Conservation (phyloP, 495 filamentous ascomycete genomes). For the Astrocystis sublimbata region DNA sequence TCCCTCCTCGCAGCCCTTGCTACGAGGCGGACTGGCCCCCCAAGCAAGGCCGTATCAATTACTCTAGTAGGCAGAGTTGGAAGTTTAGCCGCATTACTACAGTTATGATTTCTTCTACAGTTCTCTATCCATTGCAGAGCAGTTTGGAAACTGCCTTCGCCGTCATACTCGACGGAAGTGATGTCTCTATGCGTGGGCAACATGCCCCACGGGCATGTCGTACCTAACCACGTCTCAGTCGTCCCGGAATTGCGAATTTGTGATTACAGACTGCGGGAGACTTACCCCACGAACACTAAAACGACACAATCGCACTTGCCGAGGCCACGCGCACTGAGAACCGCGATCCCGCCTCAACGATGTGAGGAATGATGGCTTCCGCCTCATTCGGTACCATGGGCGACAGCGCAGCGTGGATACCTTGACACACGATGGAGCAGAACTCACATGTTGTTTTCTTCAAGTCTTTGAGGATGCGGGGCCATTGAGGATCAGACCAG, state of each 20-base stretch:
- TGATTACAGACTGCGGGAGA: background rate
- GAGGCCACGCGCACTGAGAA: background rate
- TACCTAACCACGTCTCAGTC: background rate
- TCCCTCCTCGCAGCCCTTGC: background rate
- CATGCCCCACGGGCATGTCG: background rate
- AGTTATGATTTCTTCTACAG: slow-evolving; percentile 1
- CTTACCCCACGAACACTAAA: background rate
- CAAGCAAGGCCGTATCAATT: background rate
- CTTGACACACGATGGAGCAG: background rate
- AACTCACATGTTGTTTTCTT: slow-evolving; percentile 6
- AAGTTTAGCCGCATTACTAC: background rate
- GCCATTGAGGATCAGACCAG: background rate
- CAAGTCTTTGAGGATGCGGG: background rate
- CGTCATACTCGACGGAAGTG: background rate
- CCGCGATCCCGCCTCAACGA: background rate
- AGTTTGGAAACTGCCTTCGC: slow-evolving; percentile 5
- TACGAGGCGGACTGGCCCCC: background rate
- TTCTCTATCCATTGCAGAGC: slow-evolving; percentile 18
- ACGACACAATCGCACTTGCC: background rate
- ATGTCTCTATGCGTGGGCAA: background rate
- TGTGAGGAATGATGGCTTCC: background rate
- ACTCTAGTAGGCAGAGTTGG: background rate
- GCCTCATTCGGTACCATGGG: background rate
- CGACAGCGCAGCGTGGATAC: background rate
- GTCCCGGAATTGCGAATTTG: background rate